phyloP scores from a whole-genome alignment of 305 asterid species.

The Solanum hybrid region DNA sequence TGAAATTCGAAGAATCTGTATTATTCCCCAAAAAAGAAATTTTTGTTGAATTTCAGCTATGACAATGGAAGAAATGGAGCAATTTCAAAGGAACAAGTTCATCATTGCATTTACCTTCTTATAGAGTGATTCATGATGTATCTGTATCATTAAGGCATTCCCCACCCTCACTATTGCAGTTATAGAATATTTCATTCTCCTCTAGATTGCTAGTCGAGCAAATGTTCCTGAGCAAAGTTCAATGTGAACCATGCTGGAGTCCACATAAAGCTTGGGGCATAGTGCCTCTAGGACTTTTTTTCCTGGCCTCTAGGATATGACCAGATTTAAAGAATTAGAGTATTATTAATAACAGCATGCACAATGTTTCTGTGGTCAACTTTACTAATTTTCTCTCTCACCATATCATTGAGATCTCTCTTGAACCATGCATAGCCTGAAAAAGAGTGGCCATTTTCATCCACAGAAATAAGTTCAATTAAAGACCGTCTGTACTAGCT shows the following conservation, averaged over 20 bases:
- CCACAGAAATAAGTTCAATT: neutral
- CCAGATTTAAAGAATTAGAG: neutral
- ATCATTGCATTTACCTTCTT: neutral
- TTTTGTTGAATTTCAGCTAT: neutral
- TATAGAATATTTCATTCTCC: neutral
- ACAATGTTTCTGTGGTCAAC: neutral
- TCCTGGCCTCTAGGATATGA: neutral
- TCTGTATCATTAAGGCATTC: neutral
- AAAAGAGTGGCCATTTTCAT: neutral
- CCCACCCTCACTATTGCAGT: neutral
- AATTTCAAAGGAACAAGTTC: neutral
- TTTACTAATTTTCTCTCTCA: neutral
- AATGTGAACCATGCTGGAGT: neutral
- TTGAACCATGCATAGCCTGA: neutral
- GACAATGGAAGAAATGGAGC: neutral
- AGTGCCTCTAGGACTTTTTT: neutral
- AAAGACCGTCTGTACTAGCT: neutral
- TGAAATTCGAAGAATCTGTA: neutral
- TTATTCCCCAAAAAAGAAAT: neutral
- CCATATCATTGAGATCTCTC: neutral
- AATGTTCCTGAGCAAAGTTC: neutral
- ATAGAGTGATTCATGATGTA: neutral
- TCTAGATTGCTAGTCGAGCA: neutral
- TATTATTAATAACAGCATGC: neutral
- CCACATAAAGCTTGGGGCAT: neutral